Percentiles rank a stretch among this genome's conserved stretches.
These are phyloP conservation scores for Apiospora hydei DNA, from an alignment of 2,329 filamentous ascomycete species.

Conservation along the genomic window DNA sequence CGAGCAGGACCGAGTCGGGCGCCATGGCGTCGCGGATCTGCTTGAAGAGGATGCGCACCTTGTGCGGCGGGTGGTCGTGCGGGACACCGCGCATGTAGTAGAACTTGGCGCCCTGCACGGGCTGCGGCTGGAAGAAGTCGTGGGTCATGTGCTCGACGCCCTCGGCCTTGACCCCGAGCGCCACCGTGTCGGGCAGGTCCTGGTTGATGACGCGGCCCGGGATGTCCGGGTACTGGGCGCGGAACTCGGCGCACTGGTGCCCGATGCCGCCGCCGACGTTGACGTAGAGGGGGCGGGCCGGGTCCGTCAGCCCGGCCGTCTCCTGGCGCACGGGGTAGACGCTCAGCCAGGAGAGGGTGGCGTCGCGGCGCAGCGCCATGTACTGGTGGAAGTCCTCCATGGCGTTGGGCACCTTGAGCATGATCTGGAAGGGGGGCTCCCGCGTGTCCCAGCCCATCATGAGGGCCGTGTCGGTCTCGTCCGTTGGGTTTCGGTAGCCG, in stretches of 20 bases:
- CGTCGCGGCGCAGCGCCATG: neutral
- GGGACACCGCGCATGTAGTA: constrained; percentile 48
- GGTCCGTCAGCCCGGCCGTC: neutral
- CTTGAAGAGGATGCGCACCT: constrained; percentile 42
- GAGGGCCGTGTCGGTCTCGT: neutral
- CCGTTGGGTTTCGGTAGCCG: neutral
- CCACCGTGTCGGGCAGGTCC: neutral
- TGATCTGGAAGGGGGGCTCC: neutral
- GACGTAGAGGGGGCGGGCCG: neutral
- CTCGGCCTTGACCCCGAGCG: neutral
- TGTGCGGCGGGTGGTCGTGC: constrained; percentile 48
- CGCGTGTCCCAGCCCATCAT: neutral
- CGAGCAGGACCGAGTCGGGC: constrained; percentile 36
- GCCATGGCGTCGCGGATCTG: constrained; percentile 37
- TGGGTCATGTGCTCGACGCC: constrained; percentile 15
- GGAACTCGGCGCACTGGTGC: neutral
- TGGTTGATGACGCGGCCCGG: neutral
- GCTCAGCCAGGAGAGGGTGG: neutral
- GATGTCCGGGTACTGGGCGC: neutral
- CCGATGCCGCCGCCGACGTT: constrained; percentile 3
- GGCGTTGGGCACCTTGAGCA: neutral
- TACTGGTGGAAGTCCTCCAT: neutral
- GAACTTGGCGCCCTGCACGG: constrained; percentile 34
- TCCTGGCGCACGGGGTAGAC: neutral
- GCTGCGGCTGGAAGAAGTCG: constrained; percentile 18